A percentile compares a stretch with the other conserved stretches of the same genome.
These are phyloP conservation scores for Dictyostelium brefeldianum DNA, from an alignment of 78 protist species.

Conservation along the genomic window DNA sequence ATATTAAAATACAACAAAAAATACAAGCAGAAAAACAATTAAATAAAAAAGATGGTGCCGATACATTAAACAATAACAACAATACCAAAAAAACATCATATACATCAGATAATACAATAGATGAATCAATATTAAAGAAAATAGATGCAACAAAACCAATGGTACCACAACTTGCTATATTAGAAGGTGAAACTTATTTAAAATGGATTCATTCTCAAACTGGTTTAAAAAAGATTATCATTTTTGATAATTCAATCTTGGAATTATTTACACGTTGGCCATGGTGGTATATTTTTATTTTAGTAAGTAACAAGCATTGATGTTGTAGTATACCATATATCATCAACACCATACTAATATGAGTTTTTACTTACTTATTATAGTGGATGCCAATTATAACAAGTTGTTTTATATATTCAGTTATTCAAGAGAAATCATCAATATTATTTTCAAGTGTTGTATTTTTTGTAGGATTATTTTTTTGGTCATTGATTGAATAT, in stretches of 20 bases:
- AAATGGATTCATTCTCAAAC: constrained; percentile 82
- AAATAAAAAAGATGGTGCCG: not conserved
- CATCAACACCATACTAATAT: not conserved
- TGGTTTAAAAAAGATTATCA: constrained; percentile 64
- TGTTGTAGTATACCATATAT: not conserved
- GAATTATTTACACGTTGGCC: constrained; percentile 83
- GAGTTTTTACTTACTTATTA: not conserved
- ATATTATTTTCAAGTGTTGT: constrained; percentile 16
- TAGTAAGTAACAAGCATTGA: constrained; percentile 14
- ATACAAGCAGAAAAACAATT: not conserved
- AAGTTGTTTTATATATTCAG: constrained; percentile 39
- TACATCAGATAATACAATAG: not conserved
- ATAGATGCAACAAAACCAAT: constrained; percentile 76
- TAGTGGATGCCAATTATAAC: constrained; percentile 80
- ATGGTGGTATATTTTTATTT: constrained; percentile 84
- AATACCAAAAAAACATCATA: not conserved
- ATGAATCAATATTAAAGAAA: not conserved
- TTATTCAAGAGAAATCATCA: constrained; percentile 40
- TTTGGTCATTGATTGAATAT: constrained; percentile 87
- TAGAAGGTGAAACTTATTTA: constrained; percentile 51
- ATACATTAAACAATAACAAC: not conserved
- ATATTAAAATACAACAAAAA: constrained; percentile 14
- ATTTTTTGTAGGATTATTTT: constrained; percentile 75
- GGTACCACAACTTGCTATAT: constrained; percentile 71
- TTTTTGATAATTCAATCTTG: constrained; percentile 59